Conservation (phyloP, 2,329 filamentous ascomycete species). For the Grosmannia serpens region DNA sequence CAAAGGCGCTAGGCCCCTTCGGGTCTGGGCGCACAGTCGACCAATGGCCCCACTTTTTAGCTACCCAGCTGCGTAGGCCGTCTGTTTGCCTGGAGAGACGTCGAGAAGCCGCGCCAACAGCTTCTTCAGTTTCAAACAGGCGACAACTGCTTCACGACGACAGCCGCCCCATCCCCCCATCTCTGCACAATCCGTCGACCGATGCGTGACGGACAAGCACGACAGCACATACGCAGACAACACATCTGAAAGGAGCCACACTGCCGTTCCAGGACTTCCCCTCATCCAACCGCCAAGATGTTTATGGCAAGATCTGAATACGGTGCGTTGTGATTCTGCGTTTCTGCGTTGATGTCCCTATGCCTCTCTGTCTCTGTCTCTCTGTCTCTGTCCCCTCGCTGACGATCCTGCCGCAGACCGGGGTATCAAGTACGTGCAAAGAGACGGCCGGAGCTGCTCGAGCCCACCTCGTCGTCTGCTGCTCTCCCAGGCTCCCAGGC, state of each 20-base stretch:
- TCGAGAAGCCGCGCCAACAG: not conserved
- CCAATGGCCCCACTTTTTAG: constrained; percentile 3
- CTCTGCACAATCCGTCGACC: not conserved
- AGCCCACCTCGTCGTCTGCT: not conserved
- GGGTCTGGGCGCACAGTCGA: not conserved
- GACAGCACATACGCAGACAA: not conserved
- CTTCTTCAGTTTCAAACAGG: not conserved
- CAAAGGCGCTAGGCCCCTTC: not conserved
- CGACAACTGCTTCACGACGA: not conserved
- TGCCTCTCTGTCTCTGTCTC: not conserved
- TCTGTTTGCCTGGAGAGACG: constrained; percentile 17
- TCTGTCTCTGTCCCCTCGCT: not conserved
- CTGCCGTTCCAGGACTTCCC: not conserved
- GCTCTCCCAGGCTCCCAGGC: not conserved
- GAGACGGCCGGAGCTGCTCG: constrained; percentile 1
- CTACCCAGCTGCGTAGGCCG: constrained; percentile 15
- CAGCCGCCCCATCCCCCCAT: not conserved
- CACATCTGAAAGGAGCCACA: not conserved
- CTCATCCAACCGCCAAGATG: constrained; percentile 53
- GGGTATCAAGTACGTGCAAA: constrained; percentile 21
- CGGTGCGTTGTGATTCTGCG: constrained; percentile 44
- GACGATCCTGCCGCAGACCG: constrained; percentile 1
- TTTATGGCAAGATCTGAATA: constrained; percentile 99
- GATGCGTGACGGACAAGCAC: not conserved
- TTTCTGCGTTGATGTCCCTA: constrained; percentile 4